Evolutionary conservation across 2,329 filamentous ascomycete genomes (phyloP), one percentile per base, ranked within the genome.

Genomic region (Microsporum ferrugineum): DNA sequence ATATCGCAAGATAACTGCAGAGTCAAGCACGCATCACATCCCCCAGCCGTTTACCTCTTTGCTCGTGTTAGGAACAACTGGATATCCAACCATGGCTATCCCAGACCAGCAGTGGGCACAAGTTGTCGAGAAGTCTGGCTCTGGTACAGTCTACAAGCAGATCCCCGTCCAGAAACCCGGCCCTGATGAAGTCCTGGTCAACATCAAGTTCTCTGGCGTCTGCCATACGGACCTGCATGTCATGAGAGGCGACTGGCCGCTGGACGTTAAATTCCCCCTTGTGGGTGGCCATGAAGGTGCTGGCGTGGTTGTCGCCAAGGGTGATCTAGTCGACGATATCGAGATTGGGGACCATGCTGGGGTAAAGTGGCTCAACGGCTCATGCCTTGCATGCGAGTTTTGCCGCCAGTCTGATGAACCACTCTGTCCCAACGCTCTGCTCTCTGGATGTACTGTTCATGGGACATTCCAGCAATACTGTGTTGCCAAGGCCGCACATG

Each of bases 381-480:
- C 88, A 55, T 96, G 92, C 76, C 79, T 95, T 64, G 75, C 80
- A 65, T 97, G 91, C 78, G 81, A 84, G 68, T 95, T 89, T 82
- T 96, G 91, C 79, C 85, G 87, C 71, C 81, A 85, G 67, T 75
- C 83, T 56, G 88, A 95, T 68, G 91, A 96, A 78, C 87, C 89
- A 2, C 85, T 96, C 4, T 97, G 92, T 78, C 75, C 82, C 14
- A 79, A 88, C 63, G 84, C 88, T 31, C 77, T 82, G 39, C 83
- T 96, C 45, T 95, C 90, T 0, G 92, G 92, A 61, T 96, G 95
- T 82, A 95, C 89, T 3, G 90, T 96, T 71, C 89, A 96, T 72
- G 91, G 91, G 36, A 86, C 86, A 47, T 96, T 96, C 82, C 91
- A 96, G 79, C 86, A 96, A 79, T 96, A 95, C 78, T 84, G 83